Conservation (phyloP, 2,329 filamentous ascomycete species). For the Paecilomyces niveus region DNA sequence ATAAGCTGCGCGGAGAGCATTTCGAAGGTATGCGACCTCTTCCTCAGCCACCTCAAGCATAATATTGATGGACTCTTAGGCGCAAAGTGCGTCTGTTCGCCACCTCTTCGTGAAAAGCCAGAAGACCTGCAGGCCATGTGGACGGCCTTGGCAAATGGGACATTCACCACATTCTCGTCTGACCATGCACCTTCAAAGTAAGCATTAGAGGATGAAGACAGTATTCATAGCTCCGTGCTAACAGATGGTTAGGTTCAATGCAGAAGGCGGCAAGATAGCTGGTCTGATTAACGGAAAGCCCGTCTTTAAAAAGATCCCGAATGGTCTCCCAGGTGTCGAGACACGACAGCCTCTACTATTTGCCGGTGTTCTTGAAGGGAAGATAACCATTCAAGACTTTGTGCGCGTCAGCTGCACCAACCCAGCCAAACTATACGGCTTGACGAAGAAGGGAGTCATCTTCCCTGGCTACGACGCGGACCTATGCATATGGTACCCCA, state of each 20-base stretch:
- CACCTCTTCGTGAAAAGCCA: constrained; percentile 42
- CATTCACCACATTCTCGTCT: constrained; percentile 48
- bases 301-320: constrained; percentile 38
- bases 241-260: background rate
- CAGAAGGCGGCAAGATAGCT: constrained; percentile 4
- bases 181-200: constrained; percentile 38
- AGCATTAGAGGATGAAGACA: background rate
- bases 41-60: constrained; percentile 19
- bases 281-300: constrained; percentile 3
- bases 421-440: constrained; percentile 46
- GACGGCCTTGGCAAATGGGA: constrained; percentile 46
- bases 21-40: background rate
- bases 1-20: constrained; percentile 23
- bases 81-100: constrained; percentile 50
- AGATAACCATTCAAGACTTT: constrained; percentile 18
- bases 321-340: constrained; percentile 52
- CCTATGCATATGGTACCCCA: constrained; percentile 52
- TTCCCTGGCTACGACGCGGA: constrained; percentile 51
- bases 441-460: constrained; percentile 45
- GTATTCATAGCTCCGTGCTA: background rate
- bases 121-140: constrained; percentile 48
- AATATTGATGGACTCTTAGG: constrained; percentile 28
- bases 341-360: constrained; percentile 44
- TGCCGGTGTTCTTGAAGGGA: constrained; percentile 6
- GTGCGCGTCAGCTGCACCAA: constrained; percentile 6